Percentiles rank a stretch among this genome's conserved stretches.
These are phyloP conservation scores for Aphanomyces invadans DNA, from an alignment of 352 stramenopile species.

Conservation along the genomic window DNA sequence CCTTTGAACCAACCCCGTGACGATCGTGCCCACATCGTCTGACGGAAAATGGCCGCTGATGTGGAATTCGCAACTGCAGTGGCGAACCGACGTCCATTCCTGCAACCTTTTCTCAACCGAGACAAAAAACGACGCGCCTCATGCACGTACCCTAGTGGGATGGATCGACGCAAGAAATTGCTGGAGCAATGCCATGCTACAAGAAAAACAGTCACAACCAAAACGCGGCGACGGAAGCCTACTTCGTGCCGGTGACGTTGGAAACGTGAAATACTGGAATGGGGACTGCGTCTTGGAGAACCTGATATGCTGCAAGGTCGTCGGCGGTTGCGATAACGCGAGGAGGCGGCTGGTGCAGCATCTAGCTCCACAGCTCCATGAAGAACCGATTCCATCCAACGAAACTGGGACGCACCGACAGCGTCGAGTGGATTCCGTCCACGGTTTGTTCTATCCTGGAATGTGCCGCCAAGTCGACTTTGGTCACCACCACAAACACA, in stretches of 20 bases:
- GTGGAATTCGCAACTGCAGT: conserved; percentile 57
- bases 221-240: not conserved
- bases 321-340: not conserved
- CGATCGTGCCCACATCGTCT: conserved; percentile 56
- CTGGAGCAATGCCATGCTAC: conserved; percentile 42
- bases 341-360: not conserved
- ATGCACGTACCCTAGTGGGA: conserved; percentile 41
- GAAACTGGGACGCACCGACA: no score
- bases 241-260: conserved; percentile 39
- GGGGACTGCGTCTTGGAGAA: not conserved
- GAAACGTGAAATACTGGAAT: conserved; percentile 63
- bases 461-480: conserved; percentile 41
- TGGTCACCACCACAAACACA: conserved; percentile 79
- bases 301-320: not conserved
- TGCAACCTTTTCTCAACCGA: not conserved
- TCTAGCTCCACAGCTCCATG: not conserved
- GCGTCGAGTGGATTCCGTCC: conserved; percentile 37
- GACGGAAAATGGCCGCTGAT: conserved; percentile 73
- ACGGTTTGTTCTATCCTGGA: conserved; percentile 46
- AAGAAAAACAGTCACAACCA: not conserved
- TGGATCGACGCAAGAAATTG: conserved; percentile 45
- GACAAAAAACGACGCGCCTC: not conserved
- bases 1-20: conserved; percentile 61
- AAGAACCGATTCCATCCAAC: no score
- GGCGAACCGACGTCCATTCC: conserved; percentile 30